Conservation (phyloP, 2,329 filamentous ascomycete genomes). For the Clonostachys rosea region DNA sequence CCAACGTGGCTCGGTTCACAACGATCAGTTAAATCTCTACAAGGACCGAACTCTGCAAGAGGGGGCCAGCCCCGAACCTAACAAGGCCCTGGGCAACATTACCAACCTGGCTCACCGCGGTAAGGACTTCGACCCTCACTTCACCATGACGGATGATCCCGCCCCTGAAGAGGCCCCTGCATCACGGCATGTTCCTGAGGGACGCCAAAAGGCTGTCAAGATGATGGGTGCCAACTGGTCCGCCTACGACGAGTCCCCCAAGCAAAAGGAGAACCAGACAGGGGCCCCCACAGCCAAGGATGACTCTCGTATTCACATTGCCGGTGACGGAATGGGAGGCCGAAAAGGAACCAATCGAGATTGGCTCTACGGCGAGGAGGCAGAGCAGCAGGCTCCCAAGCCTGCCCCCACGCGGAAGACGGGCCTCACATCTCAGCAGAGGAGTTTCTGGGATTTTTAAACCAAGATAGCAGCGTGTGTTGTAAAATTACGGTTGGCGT, state of each 20-base stretch:
- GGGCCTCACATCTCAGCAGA: slow-evolving; percentile 21
- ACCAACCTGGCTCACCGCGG: slow-evolving; percentile 69
- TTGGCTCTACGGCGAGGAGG: slow-evolving; percentile 45
- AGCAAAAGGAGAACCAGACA: slow-evolving; percentile 20
- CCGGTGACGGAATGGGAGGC: slow-evolving; percentile 64
- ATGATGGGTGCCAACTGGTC: slow-evolving; percentile 67
- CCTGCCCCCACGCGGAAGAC: slow-evolving; percentile 28
- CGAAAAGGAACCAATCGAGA: slow-evolving; percentile 46
- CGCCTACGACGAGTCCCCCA: slow-evolving; percentile 48
- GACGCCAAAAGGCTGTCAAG: slow-evolving; percentile 65
- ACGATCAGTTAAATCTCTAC: slow-evolving; percentile 67
- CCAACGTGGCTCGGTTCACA: slow-evolving; percentile 53
- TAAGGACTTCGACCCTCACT: slow-evolving; percentile 77
- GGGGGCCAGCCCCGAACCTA: slow-evolving; percentile 21
- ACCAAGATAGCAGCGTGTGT: neutral
- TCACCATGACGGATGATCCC: slow-evolving; percentile 67
- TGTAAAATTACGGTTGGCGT: too few relatives aligned
- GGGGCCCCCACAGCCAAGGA: neutral
- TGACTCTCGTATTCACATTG: slow-evolving; percentile 32
- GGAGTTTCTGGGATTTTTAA: slow-evolving; percentile 44
- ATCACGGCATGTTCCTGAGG: slow-evolving; percentile 42
- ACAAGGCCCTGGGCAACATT: slow-evolving; percentile 55
- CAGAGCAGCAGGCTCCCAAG: slow-evolving; percentile 7
- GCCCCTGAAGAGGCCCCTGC: slow-evolving; percentile 34
- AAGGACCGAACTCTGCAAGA: slow-evolving; percentile 69